These are phyloP conservation scores for Rhizopus arrhizus DNA, from an alignment of 371 early-diverging fungal species.

Conservation along the genomic window DNA sequence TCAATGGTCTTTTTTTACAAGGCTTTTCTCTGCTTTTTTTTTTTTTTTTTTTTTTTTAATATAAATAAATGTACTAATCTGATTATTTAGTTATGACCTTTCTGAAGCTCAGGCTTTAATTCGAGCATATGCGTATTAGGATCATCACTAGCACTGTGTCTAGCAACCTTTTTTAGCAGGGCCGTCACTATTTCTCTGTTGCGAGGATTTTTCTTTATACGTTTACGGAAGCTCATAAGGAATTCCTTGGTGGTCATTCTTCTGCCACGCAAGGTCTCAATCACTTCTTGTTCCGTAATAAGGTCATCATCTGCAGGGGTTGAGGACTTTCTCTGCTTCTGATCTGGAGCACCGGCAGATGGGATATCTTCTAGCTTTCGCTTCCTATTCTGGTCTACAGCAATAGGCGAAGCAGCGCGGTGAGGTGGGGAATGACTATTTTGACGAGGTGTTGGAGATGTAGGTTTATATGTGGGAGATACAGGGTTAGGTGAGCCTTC, in stretches of 20 bases:
- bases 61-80: background rate
- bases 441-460: constrained; percentile 1
- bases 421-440: constrained; percentile 10
- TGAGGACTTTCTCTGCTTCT: constrained; percentile 11
- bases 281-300: constrained; percentile 73
- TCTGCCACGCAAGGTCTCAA: constrained; percentile 57
- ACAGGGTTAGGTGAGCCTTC: constrained; percentile 9
- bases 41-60: background rate
- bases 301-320: constrained; percentile 36
- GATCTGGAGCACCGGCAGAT: constrained; percentile 2
- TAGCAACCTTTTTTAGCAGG: constrained; percentile 68
- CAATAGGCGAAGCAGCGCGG: constrained; percentile 5
- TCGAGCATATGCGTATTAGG: constrained; percentile 48
- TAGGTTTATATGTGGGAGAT: constrained; percentile 1
- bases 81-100: background rate
- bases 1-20: too few relatives aligned
- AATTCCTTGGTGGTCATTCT: constrained; percentile 70
- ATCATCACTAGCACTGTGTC: constrained; percentile 45
- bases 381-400: constrained; percentile 32
- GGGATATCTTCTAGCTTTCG: constrained; percentile 31
- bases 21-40: background rate
- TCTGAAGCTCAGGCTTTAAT: constrained; percentile 47
- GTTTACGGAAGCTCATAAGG: constrained; percentile 63
- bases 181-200: constrained; percentile 64
- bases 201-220: constrained; percentile 65